Percentiles rank a stretch among this genome's conserved stretches.
phyloP scores from a whole-genome alignment of 148 eudicot genomes.

The Hydrangea macrophylla region DNA sequence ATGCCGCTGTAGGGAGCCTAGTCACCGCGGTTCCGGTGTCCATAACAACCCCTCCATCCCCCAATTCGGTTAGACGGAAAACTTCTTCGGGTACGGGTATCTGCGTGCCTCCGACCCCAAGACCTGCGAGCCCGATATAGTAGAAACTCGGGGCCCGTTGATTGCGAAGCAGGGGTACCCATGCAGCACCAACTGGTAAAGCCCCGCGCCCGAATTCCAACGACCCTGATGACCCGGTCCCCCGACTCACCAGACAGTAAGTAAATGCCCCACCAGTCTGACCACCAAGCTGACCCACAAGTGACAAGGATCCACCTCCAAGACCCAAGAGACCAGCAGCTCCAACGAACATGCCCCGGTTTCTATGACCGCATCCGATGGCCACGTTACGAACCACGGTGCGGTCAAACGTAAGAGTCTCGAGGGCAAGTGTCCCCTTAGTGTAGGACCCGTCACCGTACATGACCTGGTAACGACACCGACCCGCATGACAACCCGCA shows the following conservation, averaged over 20 bases:
- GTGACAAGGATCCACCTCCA: slow-evolving; percentile 83
- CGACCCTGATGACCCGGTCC: slow-evolving; percentile 61
- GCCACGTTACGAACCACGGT: slow-evolving; percentile 57
- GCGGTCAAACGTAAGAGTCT: slow-evolving; percentile 61
- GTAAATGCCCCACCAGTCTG: slow-evolving; percentile 79
- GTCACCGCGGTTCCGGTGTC: slow-evolving; percentile 93
- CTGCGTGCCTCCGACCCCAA: slow-evolving; percentile 73
- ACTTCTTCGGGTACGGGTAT: slow-evolving; percentile 53
- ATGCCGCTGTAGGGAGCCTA: slow-evolving; percentile 60
- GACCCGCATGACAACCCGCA: slow-evolving; percentile 53
- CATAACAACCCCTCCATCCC: slow-evolving; percentile 81
- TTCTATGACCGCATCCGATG: slow-evolving; percentile 85
- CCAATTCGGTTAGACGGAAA: slow-evolving; percentile 36
- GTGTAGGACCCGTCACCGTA: slow-evolving; percentile 92
- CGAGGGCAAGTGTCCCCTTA: slow-evolving; percentile 74
- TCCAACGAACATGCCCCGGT: slow-evolving; percentile 85
- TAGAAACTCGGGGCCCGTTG: slow-evolving; percentile 69
- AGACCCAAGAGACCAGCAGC: slow-evolving; percentile 84
- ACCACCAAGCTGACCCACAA: slow-evolving; percentile 81
- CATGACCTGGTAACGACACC: slow-evolving; percentile 64
- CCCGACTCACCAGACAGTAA: slow-evolving; percentile 78
- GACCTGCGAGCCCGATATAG: slow-evolving; percentile 61
- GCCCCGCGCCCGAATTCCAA: slow-evolving; percentile 66
- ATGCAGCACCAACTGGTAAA: slow-evolving; percentile 79
- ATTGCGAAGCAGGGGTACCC: slow-evolving; percentile 68